Conservation (phyloP, 306 rosid genomes). For the Dryas alaskensis region DNA sequence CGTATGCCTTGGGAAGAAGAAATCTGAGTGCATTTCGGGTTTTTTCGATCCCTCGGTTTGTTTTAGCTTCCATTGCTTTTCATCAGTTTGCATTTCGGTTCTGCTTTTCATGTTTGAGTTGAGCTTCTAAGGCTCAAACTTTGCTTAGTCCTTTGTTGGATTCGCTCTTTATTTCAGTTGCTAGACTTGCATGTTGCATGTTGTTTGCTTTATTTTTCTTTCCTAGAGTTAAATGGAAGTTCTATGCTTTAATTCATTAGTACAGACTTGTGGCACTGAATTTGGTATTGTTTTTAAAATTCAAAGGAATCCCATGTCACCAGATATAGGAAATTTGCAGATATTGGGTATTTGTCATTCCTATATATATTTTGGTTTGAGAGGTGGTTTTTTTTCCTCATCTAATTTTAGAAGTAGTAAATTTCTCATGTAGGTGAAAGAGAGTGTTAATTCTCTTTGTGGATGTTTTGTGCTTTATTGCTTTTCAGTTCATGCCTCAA, state of each 20-base stretch:
- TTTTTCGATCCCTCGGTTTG: conserved; percentile 39
- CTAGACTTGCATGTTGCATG: conserved; percentile 31
- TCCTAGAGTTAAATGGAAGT: conserved; percentile 25
- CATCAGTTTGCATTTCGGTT: neutral
- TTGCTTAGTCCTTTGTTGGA: conserved; percentile 28
- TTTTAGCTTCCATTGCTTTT: conserved; percentile 21
- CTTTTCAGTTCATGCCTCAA: conserved; percentile 24
- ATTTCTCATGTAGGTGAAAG: conserved; percentile 21
- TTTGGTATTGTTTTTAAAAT: neutral
- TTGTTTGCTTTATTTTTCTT: conserved; percentile 25
- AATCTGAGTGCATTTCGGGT: conserved; percentile 51
- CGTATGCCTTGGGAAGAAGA: conserved; percentile 43
- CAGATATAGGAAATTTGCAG: conserved; percentile 5
- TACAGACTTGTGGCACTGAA: neutral
- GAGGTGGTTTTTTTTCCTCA: conserved; percentile 4
- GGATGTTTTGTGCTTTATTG: conserved; percentile 24
- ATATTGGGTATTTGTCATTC: neutral
- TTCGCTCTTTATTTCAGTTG: conserved; percentile 28
- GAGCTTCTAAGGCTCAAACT: conserved; percentile 31
- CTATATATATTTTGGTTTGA: no score
- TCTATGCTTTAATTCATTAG: neutral
- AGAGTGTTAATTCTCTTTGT: conserved; percentile 15
- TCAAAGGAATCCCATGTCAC: conserved; percentile 3
- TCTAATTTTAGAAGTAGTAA: conserved; percentile 28
- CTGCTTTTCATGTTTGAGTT: conserved; percentile 35